Base-by-base conservation (phyloP, 2,329 filamentous ascomycete species). In the Claviceps pazoutovae region DNA sequence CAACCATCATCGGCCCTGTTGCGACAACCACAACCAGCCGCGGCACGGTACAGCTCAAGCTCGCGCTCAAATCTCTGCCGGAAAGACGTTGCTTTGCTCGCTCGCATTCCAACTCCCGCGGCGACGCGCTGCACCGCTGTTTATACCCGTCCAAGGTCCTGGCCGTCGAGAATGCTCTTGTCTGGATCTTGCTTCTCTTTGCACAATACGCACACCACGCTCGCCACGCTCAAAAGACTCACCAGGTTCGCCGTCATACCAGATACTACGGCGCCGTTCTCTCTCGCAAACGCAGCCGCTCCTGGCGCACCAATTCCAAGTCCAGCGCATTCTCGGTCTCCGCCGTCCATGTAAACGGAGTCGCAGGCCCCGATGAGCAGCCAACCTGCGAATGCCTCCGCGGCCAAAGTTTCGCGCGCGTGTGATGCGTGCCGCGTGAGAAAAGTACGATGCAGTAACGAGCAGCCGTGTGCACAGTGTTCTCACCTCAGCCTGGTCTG, bases 351-450 rank as follows among this genome's bases (percentile, higher is more conserved):
- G 38, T 30, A 48, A 21, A 48, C 45, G 45, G 45, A 46, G 16
- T 37, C 5, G 23, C 42, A 34, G 17, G 26, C 23, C 45, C 34
- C 41, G 38, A 56, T 56, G 56, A 57, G 51, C 51, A 55, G 46
- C 51, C 41, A 49, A 45, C 19, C 36, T 23, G 30, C 46, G 21
- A 41, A 41, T 34, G 48, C 17, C 50, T 43, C 44, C 17, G 53
- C 42, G 14, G 50, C 47, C 48, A 59, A 58, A 51, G 48, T 58
- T 21, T 55, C 60, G 42, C 61, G 60, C 45, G 67, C 67, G 51
- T 69, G 67, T 56, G 65, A 69, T 53, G 64, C 65, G 46, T 69
- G 67, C 54, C 64, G 67, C 39, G 57, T 68, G 49, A 64, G 67
- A 49, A 69, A 69, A 55, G 67, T 69, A 38, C 63, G 62, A 50